Evolutionary conservation across 1,284 basidiomycete species (phyloP), one percentile per base, ranked within the genome.

Genomic region (Marasmius oreades): DNA sequence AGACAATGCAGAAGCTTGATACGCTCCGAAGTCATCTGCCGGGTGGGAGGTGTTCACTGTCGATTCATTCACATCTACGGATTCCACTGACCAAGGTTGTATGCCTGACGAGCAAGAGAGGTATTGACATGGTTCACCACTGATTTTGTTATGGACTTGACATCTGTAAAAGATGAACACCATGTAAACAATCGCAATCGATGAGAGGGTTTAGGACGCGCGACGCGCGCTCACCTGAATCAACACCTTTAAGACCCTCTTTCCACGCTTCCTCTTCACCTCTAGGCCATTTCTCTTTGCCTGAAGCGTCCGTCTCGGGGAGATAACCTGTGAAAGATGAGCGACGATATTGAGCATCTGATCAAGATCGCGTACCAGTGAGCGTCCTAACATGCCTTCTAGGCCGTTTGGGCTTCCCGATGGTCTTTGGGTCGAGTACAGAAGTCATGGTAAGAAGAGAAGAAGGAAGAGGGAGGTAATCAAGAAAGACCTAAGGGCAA

Each of bases 101-200:
- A 89, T 1, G 93, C 84, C 69, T 93, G 92, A 55, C 93, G 86
- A 8, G 92, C 92, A 53, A 97, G 79, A 11, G 91, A 90, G 0
- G 92, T 93, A 64, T 93, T 90, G 51, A 94, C 85, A 68, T 95
- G 91, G 64, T 86, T 82, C 37, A 95, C 90, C 64, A 95, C 79
- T n/a, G 84, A 86, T 65, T 82, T 87, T 22, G 90, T 87, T 66
- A 94, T 86, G n/a, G 77, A 75, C 26, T 77, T 73, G 8, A 85
- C 77, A 58, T 82, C 90, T 90, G 61, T n/a, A n/a, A 3, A 44
- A 33, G 22, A 42, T 37, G 45, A 55, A 47, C 61, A 59, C 45
- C 52, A 55, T 39, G 39, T 26, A 18, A 8, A 7, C 22, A n/a
- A 5, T 2, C 22, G 36, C 12, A 31, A 45, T 28, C 28, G 20